These are phyloP conservation scores for Euptelea pleiosperma DNA, from an alignment of 164 flowering plant species.

Conservation along the genomic window DNA sequence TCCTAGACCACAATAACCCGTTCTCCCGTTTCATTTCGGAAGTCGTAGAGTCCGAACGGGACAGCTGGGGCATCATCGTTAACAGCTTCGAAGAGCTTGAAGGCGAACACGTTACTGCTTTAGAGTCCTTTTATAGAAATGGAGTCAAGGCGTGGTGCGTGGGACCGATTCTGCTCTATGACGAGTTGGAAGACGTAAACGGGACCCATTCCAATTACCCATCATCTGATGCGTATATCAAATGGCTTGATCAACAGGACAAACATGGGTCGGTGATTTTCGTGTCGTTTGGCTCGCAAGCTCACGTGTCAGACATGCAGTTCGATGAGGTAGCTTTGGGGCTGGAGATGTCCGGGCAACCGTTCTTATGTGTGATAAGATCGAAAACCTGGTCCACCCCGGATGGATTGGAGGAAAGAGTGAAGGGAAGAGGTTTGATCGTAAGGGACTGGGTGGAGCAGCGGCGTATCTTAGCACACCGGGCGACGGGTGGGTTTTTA, in stretches of 20 bases:
- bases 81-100: constrained; percentile 38
- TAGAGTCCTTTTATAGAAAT: constrained; percentile 17
- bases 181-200: not conserved
- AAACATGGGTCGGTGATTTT: constrained; percentile 19
- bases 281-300: constrained; percentile 30
- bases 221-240: no score
- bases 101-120: constrained; percentile 8
- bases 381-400: constrained; percentile 22
- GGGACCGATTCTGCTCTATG: constrained; percentile 22
- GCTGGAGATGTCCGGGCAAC: constrained; percentile 17
- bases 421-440: constrained; percentile 24
- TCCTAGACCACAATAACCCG: constrained; percentile 1
- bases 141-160: constrained; percentile 30
- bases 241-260: constrained; percentile 20
- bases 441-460: constrained; percentile 29
- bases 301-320: constrained; percentile 14
- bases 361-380: constrained; percentile 24
- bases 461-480: constrained; percentile 16
- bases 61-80: constrained; percentile 27
- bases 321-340: constrained; percentile 27
- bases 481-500: constrained; percentile 27
- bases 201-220: not conserved
- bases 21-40: constrained; percentile 3
- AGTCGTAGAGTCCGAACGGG: not conserved
- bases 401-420: constrained; percentile 19